Base-by-base conservation (phyloP, 495 filamentous ascomycete species). In the Bombardia bombarda region DNA sequence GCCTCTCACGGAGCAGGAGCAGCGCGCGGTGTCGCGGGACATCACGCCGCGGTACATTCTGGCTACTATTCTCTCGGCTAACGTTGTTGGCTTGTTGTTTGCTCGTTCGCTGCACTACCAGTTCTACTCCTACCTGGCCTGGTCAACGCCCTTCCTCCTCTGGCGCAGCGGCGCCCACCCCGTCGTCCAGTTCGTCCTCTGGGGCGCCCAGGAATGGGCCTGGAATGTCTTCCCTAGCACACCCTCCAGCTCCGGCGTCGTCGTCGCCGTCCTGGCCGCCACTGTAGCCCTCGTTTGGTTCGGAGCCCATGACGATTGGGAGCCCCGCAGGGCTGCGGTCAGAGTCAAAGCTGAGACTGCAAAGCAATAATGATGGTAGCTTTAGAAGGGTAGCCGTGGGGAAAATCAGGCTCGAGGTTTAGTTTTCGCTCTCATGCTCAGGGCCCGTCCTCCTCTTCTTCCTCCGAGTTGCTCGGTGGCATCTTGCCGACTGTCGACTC, bases 181-280 rank as follows among this genome's bases (percentile, higher is more conserved):
- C 5, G 47, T 85, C 8, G 52, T 87, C 31, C 78, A 87, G 50
- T 85, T 80, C 56, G 60, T 55, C 3, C 51, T 88, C 1, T 98
- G 90, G 90, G 82, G 70, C 7, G 70, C 77, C 34, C 92, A 98
- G 60, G 92, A 98, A 54, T 90, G 85, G 87, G 88, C 86, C 8
- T 98, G 92, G 92, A 95, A 96, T 56, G 79, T 87, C 2, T 98
- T 82, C 63, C 92, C 92, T n/a, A 95, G 88, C 59, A 95, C 89
- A 20, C 66, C 81, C 40, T 46, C 55, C 35, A 97, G 90, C 61
- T 95, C 89, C 8, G 65, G 66, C 45, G 73, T 80, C 16, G 90
- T 95, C 23, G 85, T 96, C 9, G 73, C 70, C 8, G 75, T 78
- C 17, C 67, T 95, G 40, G 78, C 72, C 21, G 45, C 77, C 12